Base-by-base conservation (phyloP, 1,139 yeast species). In the Wickerhamomyces sp. region DNA sequence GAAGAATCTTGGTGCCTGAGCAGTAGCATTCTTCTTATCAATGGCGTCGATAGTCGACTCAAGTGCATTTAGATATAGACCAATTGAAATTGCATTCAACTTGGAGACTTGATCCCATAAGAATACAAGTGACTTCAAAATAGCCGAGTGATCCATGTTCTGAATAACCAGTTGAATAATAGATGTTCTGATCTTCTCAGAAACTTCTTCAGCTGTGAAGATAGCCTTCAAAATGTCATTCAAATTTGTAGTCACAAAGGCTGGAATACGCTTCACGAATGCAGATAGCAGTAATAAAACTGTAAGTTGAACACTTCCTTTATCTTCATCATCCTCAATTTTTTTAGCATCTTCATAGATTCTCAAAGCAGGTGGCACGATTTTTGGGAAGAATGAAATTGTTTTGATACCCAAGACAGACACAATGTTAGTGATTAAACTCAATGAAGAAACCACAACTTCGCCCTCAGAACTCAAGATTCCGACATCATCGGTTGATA, bases 381-480 rank as follows among this genome's bases (percentile, higher is more conserved):
- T 80, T 60, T 81, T 82, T 25, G 96, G 87, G 70, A 88, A 87
- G 55, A 73, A 77, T 7, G 96, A 94, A 60, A 92, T 83, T 44
- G 83, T 73, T 55, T 88, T 85, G 21, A 95, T 92, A 35, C 98
- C 98, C 37, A 90, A 64, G 15, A 78, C 74, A 40, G 80, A 77
- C 39, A 87, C 74, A 42, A 87, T 65, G 46, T 81, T 79, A 39
- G 87, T 78, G 45, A 87, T 74, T 42, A 84, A 81, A 53, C 82
- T 77, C 43, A 89, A 70, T 2, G 96, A 76, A 2, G 96, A 76
- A 35, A 92, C 76, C 31, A 81, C 70, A n/a, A 85, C 65, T 52
- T 85, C 94, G 28, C 61, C 60, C 36, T 70, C 67, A 5, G 61
- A 61, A 44, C 68, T 72, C 48, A 74, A 64, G 33, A 82, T 63